Conservation (phyloP, 2,329 filamentous ascomycete species). For the Arthrocladium fulminans region DNA sequence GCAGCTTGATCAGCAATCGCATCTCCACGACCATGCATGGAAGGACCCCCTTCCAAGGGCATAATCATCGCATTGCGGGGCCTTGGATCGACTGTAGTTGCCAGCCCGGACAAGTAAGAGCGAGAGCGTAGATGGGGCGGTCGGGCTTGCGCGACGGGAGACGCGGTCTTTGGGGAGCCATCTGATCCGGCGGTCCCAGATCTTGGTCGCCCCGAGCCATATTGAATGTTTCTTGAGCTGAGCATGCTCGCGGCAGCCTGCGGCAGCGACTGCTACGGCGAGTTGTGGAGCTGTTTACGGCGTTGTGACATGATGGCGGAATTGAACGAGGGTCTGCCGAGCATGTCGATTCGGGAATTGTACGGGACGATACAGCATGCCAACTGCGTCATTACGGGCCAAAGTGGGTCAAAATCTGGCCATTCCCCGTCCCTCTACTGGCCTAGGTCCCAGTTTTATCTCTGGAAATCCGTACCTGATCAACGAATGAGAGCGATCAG, state of each 20-base stretch:
- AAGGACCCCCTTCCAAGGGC: not conserved
- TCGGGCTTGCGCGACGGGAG: not conserved
- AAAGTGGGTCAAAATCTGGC: too few species aligned
- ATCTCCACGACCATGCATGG: not conserved
- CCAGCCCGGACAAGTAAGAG: constrained; percentile 1
- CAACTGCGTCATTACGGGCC: too few species aligned
- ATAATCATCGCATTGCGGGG: constrained; percentile 5
- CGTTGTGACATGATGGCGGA: not conserved
- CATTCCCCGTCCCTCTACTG: too few species aligned
- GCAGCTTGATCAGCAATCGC: not conserved
- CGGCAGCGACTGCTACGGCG: not conserved
- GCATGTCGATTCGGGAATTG: too few species aligned
- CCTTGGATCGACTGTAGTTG: constrained; percentile 1
- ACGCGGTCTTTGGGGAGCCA: not conserved
- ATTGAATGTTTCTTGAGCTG: not conserved
- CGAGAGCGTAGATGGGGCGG: constrained; percentile 1
- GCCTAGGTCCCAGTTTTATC: too few species aligned
- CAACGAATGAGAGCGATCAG: too few species aligned
- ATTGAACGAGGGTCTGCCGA: not conserved
- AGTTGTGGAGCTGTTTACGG: not conserved
- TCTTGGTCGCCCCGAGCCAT: not conserved
- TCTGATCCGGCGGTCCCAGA: not conserved
- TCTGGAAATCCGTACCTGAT: too few species aligned
- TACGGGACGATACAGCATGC: too few species aligned
- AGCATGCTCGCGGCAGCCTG: not conserved